phyloP scores from a whole-genome alignment of 345 rosid species.

The Camelina laxa region DNA sequence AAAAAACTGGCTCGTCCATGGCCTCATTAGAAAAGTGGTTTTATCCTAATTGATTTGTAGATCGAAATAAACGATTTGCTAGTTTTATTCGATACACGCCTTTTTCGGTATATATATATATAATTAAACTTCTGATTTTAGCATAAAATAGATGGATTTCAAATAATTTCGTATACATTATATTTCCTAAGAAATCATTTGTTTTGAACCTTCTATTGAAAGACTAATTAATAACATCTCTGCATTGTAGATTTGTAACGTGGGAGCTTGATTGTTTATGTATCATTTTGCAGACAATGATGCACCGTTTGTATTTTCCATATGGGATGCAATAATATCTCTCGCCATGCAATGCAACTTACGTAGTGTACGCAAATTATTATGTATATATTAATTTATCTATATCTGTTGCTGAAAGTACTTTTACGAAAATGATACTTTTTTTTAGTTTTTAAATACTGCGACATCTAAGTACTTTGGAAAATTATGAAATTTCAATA shows the following conservation, averaged over 20 bases:
- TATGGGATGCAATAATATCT: constrained; percentile 40
- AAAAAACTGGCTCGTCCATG: too few species aligned
- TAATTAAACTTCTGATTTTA: too few species aligned
- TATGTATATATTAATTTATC: neutral
- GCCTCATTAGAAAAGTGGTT: too few species aligned
- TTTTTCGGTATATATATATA: too few species aligned
- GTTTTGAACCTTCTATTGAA: neutral
- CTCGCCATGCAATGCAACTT: constrained; percentile 44
- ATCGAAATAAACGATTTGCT: too few species aligned
- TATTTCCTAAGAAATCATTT: constrained; percentile 12
- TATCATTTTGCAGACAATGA: constrained; percentile 36
- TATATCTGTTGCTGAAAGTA: neutral
- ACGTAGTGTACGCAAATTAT: constrained; percentile 31
- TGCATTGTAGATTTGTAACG: constrained; percentile 25
- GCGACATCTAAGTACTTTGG: neutral
- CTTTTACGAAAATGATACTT: neutral
- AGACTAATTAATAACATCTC: neutral
- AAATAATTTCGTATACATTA: neutral
- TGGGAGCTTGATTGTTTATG: constrained; percentile 38
- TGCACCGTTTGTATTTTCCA: constrained; percentile 36
- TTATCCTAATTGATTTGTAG: too few species aligned
- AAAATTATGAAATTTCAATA: neutral
- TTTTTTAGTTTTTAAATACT: neutral
- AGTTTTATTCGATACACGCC: too few species aligned
- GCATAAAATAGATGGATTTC: neutral